Evolutionary conservation across 768 basidiomycete species (phyloP).

Genomic region (Macrocybe gigantea): DNA sequence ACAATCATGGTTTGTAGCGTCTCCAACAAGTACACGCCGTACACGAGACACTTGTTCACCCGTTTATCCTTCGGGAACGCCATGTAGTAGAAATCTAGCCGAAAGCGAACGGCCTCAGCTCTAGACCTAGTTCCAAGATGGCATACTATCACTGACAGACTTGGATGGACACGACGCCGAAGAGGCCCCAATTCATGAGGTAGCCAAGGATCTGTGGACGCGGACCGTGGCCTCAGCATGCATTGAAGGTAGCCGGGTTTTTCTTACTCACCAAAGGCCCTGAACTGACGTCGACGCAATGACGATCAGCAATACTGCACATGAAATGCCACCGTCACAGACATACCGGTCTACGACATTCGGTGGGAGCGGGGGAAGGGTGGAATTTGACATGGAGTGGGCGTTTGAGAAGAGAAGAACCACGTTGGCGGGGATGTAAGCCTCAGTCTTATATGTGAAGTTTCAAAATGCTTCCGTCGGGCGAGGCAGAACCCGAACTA

Average conservation of each 20-base stretch:
- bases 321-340: not conserved
- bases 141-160: constrained; percentile 17
- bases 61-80: constrained; percentile 22
- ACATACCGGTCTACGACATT: not conserved
- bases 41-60: constrained; percentile 19
- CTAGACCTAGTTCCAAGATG: not conserved
- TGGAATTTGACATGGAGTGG: not conserved
- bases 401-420: not conserved
- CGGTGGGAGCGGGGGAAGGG: not conserved
- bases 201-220: constrained; percentile 21
- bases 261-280: constrained; percentile 13
- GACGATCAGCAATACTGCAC: not conserved
- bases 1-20: constrained; percentile 20
- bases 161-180: constrained; percentile 23
- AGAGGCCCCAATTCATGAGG: constrained; percentile 22
- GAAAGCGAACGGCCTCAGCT: not conserved
- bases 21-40: constrained; percentile 21
- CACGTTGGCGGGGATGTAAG: not conserved
- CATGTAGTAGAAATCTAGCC: constrained; percentile 24
- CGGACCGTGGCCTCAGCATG: not conserved
- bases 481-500: no score
- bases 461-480: no score
- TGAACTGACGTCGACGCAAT: constrained; percentile 5
- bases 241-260: not conserved
- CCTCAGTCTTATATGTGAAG: no score